Evolutionary conservation across 306 rosid species (phyloP).

Genomic region (Cucurbita ficifolia): DNA sequence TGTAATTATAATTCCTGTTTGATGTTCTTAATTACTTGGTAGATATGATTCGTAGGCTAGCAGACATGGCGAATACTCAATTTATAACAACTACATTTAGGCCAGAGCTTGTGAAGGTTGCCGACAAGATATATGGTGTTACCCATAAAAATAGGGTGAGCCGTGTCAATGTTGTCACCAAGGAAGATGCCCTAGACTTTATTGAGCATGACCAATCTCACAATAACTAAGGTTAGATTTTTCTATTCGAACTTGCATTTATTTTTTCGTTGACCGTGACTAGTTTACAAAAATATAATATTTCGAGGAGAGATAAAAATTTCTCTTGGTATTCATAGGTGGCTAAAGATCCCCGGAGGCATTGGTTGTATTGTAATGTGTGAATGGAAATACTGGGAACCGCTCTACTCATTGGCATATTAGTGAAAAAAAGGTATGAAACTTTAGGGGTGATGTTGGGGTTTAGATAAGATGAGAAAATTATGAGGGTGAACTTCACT

Average conservation of each 20-base stretch:
- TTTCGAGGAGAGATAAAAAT: background rate
- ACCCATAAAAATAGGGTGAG: constrained; percentile 92
- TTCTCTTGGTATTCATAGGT: background rate
- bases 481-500: background rate
- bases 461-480: background rate
- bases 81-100: constrained; percentile 90
- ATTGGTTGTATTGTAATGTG: background rate
- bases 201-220: constrained; percentile 85
- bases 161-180: constrained; percentile 55
- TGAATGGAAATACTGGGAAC: background rate
- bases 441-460: background rate
- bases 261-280: background rate
- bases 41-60: constrained; percentile 93
- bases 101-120: constrained; percentile 87
- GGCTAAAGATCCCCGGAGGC: background rate
- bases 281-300: background rate
- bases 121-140: constrained; percentile 84
- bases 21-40: constrained; percentile 32
- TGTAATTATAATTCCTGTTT: constrained; percentile 1
- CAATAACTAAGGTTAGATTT: constrained; percentile 46
- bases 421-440: background rate
- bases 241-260: background rate
- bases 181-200: constrained; percentile 66
- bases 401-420: background rate
- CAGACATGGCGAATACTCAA: constrained; percentile 75